Evolutionary conservation across 2,329 filamentous ascomycete genomes (phyloP).

Genomic region (Aspergillus sp.): DNA sequence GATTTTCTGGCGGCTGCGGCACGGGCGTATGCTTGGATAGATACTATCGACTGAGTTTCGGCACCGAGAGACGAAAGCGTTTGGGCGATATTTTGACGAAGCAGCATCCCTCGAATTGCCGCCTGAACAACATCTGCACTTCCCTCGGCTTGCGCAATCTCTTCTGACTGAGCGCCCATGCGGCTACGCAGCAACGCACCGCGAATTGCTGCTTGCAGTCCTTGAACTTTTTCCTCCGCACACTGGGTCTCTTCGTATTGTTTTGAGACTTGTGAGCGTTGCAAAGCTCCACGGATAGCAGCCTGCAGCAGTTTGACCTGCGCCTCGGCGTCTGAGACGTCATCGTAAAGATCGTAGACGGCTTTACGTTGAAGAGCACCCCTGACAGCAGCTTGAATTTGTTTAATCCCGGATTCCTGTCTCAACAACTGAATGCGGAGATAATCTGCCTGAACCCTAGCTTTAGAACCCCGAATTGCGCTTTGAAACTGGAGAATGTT

Average conservation of each 20-base stretch:
- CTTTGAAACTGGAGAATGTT: constrained; percentile 80
- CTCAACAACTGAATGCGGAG: constrained; percentile 40
- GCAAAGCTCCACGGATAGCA: constrained; percentile 59
- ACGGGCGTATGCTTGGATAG: constrained; percentile 37
- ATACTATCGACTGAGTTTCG: constrained; percentile 30
- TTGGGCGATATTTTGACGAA: constrained; percentile 28
- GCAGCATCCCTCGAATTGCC: constrained; percentile 58
- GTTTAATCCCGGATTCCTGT: constrained; percentile 45
- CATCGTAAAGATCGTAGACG: constrained; percentile 55
- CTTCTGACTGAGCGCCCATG: constrained; percentile 26
- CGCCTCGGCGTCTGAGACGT: constrained; percentile 55
- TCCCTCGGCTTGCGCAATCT: constrained; percentile 54
- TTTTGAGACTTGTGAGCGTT: constrained; percentile 12
- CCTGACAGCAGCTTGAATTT: constrained; percentile 57
- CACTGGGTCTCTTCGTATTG: constrained; percentile 37
- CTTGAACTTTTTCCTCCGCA: constrained; percentile 53
- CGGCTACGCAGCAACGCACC: constrained; percentile 63
- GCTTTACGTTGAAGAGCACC: constrained; percentile 45
- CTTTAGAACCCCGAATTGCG: constrained; percentile 62
- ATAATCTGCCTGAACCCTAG: constrained; percentile 43
- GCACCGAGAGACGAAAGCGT: constrained; percentile 24
- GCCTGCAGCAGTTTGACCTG: constrained; percentile 58
- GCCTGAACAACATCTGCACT: constrained; percentile 55
- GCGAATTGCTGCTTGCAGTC: constrained; percentile 66
- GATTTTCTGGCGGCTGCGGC: constrained; percentile 39